Evolutionary conservation across 2,329 filamentous ascomycete genomes (phyloP), one percentile per base, ranked within the genome.

Genomic region (Coniochaeta hoffmannii): DNA sequence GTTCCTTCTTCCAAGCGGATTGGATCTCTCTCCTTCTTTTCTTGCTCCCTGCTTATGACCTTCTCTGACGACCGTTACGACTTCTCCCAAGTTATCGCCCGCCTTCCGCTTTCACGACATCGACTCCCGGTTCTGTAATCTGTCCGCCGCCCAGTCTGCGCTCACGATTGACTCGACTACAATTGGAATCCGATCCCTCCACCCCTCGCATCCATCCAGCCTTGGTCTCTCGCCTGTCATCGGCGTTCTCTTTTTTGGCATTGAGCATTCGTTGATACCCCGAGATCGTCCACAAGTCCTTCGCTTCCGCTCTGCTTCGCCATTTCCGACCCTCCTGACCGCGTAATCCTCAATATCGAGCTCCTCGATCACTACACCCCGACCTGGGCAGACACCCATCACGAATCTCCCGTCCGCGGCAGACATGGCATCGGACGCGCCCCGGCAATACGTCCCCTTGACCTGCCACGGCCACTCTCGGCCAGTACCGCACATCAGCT

Each of bases 401-500:
- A 28, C 12, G 7, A 26, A 19, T n/a, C 22, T 46, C 41, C 4
- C 12, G 24, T 11, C n/a, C 17, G 15, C 19, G 19, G 41, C 22
- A 3, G 19, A 3, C 4, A 72, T 71, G 69, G 61, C 66, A 32
- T 58, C 65, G 57, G 61, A 62, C 30, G 56, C 62, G 12, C 63
- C 70, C 57, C 76, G 79, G 54, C 79, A 81, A 69, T 90, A 91
- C 56, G 90, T 96, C 55, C 92, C 92, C 56, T 75, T 97, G 69
- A 97, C 92, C 62, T 97, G 92, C 72, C 92, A 97, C 71, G 92
- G 92, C 60, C 92, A 97, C 71, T 96, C 92, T 53, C 85, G 92
- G 57, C 92, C 92, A 1, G 91, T 97, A 54, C 90, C 92, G 7
- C 92, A 97, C 71, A 82, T 96, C 65, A 88, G 85, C 70, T 97